A percentile compares a stretch with the other conserved stretches of the same genome.
Conservation (phyloP, 495 filamentous ascomycete genomes). For the Aspergillus heteromorphus region DNA sequence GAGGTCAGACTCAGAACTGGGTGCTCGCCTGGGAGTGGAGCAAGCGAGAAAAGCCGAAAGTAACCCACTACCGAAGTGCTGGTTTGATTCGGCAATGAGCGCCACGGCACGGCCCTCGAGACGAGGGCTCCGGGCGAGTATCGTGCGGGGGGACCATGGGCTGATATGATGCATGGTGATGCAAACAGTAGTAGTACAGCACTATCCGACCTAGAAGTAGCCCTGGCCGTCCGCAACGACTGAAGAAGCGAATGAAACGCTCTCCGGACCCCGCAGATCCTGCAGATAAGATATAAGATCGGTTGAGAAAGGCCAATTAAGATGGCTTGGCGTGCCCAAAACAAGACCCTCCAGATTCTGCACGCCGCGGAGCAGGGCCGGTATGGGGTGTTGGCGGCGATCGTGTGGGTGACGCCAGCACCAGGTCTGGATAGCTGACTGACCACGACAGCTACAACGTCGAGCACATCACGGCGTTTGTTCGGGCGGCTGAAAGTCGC, state of each 20-base stretch:
- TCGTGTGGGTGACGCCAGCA: conserved; percentile 19
- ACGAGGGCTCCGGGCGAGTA: background rate
- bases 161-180: too few species aligned
- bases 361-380: conserved; percentile 52
- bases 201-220: too few species aligned
- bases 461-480: conserved; percentile 64
- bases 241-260: too few species aligned
- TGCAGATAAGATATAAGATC: background rate
- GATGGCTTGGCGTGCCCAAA: conserved; percentile 29
- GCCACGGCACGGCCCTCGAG: background rate
- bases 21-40: background rate
- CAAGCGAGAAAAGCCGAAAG: conserved; percentile 1
- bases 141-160: background rate
- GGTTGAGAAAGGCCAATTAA: background rate
- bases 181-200: too few species aligned
- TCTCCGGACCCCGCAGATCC: too few species aligned
- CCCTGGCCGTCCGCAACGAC: too few species aligned
- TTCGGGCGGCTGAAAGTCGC: conserved; percentile 62
- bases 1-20: conserved; percentile 2
- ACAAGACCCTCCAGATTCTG: conserved; percentile 58
- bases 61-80: background rate
- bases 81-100: background rate
- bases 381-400: conserved; percentile 63
- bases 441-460: conserved; percentile 55
- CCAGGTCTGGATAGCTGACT: background rate